Evolutionary conservation across 2,329 filamentous ascomycete genomes (phyloP).

Genomic region (Aureobasidium vineae): DNA sequence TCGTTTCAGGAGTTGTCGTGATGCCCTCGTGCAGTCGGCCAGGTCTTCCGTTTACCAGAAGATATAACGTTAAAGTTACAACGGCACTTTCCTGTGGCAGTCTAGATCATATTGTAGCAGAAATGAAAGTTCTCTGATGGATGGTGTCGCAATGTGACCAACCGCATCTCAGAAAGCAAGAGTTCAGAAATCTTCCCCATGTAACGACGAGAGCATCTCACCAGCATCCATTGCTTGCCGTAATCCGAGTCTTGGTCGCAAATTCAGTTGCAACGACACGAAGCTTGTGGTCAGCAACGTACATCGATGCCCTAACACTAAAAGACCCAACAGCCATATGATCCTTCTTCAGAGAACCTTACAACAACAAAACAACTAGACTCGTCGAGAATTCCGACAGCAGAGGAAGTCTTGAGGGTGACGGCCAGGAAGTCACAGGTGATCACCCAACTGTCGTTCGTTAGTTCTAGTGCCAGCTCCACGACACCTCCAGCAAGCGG

Average conservation of each 20-base stretch:
- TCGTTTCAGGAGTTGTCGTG: background rate
- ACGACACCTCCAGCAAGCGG: background rate
- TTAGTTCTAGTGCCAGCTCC: background rate
- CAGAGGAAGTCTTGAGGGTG: background rate
- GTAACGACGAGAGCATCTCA: background rate
- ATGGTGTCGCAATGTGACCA: background rate
- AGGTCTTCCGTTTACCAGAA: background rate
- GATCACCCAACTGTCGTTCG: background rate
- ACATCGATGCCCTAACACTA: background rate
- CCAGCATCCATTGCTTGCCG: background rate
- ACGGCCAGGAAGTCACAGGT: background rate
- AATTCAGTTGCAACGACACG: background rate
- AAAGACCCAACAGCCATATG: background rate
- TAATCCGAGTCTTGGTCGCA: background rate
- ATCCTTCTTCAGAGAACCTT: background rate
- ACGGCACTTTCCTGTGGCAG: background rate
- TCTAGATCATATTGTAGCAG: background rate
- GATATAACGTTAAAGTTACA: background rate
- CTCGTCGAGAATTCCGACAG: background rate
- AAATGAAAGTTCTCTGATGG: background rate
- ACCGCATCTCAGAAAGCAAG: background rate
- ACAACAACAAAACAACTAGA: background rate
- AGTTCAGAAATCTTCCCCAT: background rate
- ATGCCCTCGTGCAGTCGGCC: background rate
- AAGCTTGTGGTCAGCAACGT: background rate